Conservation (phyloP, 805 yeast species). For the Sugiyamaella valdiviana region DNA sequence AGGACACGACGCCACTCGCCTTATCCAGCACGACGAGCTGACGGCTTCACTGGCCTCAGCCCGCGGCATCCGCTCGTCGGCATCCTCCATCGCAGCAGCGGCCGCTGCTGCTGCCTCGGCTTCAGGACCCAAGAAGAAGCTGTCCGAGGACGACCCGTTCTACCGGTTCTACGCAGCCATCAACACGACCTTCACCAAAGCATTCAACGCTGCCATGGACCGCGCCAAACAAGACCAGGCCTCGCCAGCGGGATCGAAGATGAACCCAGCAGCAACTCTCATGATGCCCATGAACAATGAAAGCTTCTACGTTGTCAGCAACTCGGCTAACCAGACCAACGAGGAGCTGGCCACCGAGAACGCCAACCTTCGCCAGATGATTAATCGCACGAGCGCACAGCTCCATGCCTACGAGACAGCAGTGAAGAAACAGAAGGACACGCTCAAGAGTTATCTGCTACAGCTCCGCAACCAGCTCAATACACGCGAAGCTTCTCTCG, state of each 20-base stretch:
- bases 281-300: conserved; percentile 16
- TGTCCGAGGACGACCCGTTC: conserved; percentile 23
- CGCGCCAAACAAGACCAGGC: conserved; percentile 13
- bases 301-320: conserved; percentile 33
- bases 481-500: conserved; percentile 33
- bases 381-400: conserved; percentile 20
- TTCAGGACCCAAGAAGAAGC: conserved; percentile 5
- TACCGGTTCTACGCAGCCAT: conserved; percentile 20
- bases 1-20: background rate
- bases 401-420: conserved; percentile 28
- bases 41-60: conserved; percentile 26
- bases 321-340: conserved; percentile 25
- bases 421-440: conserved; percentile 27
- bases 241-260: background rate
- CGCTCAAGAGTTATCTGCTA: conserved; percentile 27
- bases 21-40: conserved; percentile 14
- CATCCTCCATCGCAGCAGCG: background rate
- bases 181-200: conserved; percentile 14
- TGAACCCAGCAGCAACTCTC: conserved; percentile 1
- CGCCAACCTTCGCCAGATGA: conserved; percentile 30
- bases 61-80: conserved; percentile 18
- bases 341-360: conserved; percentile 32
- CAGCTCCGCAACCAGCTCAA: conserved; percentile 36
- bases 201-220: conserved; percentile 16
- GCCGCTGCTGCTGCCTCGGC: background rate